Conservation (phyloP, 2,329 filamentous ascomycete species). For the Cladorrhinum sp. region DNA sequence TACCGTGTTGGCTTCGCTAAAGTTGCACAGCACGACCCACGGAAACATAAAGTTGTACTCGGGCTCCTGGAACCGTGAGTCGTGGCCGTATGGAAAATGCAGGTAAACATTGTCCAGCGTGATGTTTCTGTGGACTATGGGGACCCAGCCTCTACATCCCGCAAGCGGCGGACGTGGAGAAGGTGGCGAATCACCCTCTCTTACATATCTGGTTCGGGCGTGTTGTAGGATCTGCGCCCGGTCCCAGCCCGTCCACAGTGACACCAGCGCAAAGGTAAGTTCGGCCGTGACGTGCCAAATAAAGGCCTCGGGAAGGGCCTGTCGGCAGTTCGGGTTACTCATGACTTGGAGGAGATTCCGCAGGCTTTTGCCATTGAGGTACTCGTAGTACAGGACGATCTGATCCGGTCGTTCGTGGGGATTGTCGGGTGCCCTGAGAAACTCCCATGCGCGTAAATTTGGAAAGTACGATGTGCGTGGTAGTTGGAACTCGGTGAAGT, state of each 20-base stretch:
- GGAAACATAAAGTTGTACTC: conserved; percentile 11
- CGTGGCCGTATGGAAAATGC: conserved; percentile 6
- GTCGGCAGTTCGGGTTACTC: not conserved
- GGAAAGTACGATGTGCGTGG: conserved; percentile 15
- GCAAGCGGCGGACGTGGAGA: not conserved
- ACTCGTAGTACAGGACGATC: conserved; percentile 16
- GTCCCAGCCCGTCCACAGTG: conserved; percentile 8
- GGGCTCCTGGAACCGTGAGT: not conserved
- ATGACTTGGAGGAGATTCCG: conserved; percentile 13
- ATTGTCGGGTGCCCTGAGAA: not conserved
- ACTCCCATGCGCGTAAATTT: conserved; percentile 11
- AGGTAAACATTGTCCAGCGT: conserved; percentile 12
- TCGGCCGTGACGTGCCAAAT: conserved; percentile 23
- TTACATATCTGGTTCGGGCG: not conserved
- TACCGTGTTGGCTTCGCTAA: conserved; percentile 1
- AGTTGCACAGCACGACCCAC: conserved; percentile 14
- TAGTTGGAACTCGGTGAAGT: not conserved
- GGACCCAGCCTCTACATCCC: not conserved
- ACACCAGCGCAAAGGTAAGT: conserved; percentile 15
- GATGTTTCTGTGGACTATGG: conserved; percentile 14
- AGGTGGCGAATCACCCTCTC: too few species aligned
- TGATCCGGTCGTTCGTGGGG: not conserved
- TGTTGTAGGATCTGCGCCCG: not conserved
- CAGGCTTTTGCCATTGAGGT: conserved; percentile 16
- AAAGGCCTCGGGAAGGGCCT: conserved; percentile 18